A percentile compares a stretch with the other conserved stretches of the same genome.
Conservation (phyloP, 306 rosid genomes). For the Lathyrus aphaca region DNA sequence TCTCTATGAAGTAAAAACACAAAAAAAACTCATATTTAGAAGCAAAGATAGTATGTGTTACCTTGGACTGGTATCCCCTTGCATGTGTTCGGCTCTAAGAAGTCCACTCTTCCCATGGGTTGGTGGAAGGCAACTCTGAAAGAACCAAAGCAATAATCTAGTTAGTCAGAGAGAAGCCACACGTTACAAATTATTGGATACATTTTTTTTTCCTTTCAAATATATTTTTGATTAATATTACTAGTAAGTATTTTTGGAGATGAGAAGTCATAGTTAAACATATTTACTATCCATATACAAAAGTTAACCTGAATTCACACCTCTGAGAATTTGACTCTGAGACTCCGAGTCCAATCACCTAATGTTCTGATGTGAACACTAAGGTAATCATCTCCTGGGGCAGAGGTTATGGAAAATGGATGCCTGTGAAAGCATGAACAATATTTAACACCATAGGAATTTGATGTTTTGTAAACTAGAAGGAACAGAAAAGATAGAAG, state of each 20-base stretch:
- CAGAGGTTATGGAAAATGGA: conserved; percentile 74
- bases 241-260: background rate
- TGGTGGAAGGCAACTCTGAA: conserved; percentile 64
- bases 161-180: conserved; percentile 6
- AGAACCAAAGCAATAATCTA: conserved; percentile 23
- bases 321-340: conserved; percentile 58
- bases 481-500: background rate
- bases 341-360: conserved; percentile 69
- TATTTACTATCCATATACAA: conserved; percentile 25
- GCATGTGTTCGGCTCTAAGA: conserved; percentile 56
- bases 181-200: background rate
- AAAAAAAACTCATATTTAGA: background rate
- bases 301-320: conserved; percentile 53
- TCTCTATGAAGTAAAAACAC: too few species aligned
- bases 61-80: conserved; percentile 49
- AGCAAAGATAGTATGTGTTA: conserved; percentile 6
- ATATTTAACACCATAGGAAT: background rate
- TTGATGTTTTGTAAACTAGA: background rate
- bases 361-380: conserved; percentile 67
- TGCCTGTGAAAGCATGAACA: conserved; percentile 56
- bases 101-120: conserved; percentile 57
- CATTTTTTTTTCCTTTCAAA: too few species aligned
- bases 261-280: background rate
- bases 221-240: too few species aligned
- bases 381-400: conserved; percentile 66